Percentiles rank a stretch among this genome's conserved stretches.
Conservation (phyloP, 306 rosid species). For the Pyrus communis region DNA sequence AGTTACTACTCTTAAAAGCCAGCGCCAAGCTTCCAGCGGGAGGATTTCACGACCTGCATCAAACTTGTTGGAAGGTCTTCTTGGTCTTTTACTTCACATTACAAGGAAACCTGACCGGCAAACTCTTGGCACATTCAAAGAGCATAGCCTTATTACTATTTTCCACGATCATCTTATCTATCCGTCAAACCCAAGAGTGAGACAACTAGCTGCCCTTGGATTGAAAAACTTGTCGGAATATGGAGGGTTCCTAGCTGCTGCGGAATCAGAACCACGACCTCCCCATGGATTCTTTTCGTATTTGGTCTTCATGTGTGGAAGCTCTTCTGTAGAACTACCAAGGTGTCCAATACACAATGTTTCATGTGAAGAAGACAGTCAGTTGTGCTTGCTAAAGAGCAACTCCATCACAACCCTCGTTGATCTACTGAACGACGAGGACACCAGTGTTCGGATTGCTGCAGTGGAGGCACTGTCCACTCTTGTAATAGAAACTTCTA, state of each 20-base stretch:
- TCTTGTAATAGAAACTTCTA: conserved; percentile 21
- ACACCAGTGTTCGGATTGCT: conserved; percentile 41
- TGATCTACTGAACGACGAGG: conserved; percentile 36
- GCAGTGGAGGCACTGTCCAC: conserved; percentile 42
- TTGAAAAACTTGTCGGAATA: conserved; percentile 47
- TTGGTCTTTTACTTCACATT: conserved; percentile 45
- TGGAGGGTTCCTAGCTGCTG: conserved; percentile 27
- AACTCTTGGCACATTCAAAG: conserved; percentile 28
- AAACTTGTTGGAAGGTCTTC: conserved; percentile 54
- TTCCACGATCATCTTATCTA: conserved; percentile 39
- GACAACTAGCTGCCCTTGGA: conserved; percentile 38
- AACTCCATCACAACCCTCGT: conserved; percentile 38
- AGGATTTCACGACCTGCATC: conserved; percentile 30
- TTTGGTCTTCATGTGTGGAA: conserved; percentile 32
- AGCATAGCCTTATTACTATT: conserved; percentile 37
- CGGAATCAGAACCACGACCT: conserved; percentile 20
- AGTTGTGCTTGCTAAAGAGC: conserved; percentile 36
- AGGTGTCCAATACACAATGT: conserved; percentile 34
- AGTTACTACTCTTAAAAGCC: conserved; percentile 30
- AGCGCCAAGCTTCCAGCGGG: conserved; percentile 17
- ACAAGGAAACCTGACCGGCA: conserved; percentile 30
- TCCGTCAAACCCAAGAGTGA: conserved; percentile 41
- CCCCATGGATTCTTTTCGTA: conserved; percentile 21
- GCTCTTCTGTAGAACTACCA: conserved; percentile 15
- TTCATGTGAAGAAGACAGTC: conserved; percentile 30